Evolutionary conservation across 441 rosid species (phyloP).

Genomic region (Euphorbia schlechtendalii): DNA sequence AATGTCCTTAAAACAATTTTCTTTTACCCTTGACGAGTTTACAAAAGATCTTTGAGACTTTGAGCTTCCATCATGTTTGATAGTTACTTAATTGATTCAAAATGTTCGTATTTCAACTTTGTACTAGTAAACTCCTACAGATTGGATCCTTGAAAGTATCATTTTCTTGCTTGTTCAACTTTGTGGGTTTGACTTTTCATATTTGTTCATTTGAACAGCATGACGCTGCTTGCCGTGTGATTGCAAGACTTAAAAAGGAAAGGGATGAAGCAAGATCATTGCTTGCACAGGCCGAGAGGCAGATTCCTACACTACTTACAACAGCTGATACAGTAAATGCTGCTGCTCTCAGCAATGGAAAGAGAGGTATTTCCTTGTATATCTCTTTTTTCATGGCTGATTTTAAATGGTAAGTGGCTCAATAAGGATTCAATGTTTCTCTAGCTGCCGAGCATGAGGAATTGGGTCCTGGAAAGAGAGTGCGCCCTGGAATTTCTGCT

Average conservation of each 20-base stretch:
- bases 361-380: conserved; percentile 51
- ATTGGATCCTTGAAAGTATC: neutral
- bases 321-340: conserved; percentile 43
- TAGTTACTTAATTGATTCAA: neutral
- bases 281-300: conserved; percentile 82
- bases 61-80: neutral
- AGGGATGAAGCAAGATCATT: conserved; percentile 87
- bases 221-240: conserved; percentile 99
- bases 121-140: neutral
- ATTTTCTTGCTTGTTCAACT: conserved; percentile 2
- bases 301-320: conserved; percentile 50
- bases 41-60: neutral
- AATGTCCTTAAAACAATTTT: too few species aligned
- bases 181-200: conserved; percentile 5
- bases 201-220: conserved; percentile 44
- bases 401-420: conserved; percentile 11
- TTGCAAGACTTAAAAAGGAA: conserved; percentile 95
- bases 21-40: neutral
- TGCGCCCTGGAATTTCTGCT: conserved; percentile 68
- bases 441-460: conserved; percentile 61
- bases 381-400: conserved; percentile 3
- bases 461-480: conserved; percentile 58
- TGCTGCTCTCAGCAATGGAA: conserved; percentile 67
- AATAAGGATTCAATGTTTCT: conserved; percentile 19
- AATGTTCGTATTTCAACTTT: neutral